phyloP scores from a whole-genome alignment of 495 filamentous ascomycete genomes.

The Chaetomium tenue region DNA sequence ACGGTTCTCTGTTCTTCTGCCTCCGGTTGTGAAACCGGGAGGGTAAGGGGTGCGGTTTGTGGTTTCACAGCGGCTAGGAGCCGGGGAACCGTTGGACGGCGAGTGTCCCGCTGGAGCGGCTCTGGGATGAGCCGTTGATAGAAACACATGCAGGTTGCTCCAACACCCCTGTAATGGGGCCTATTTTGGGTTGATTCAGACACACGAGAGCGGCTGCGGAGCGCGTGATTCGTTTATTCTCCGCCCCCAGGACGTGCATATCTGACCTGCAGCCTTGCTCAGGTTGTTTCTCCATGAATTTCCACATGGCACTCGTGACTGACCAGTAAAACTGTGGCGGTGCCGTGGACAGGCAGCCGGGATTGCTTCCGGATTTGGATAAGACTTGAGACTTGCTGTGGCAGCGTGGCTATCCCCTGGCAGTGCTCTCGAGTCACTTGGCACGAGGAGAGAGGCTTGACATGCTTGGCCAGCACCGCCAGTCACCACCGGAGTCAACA shows the following conservation, averaged over 20 bases:
- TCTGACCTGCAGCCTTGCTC: too few species aligned
- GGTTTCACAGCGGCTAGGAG: neutral
- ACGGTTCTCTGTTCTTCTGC: neutral
- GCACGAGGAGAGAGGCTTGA: too few species aligned
- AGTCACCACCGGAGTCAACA: too few species aligned
- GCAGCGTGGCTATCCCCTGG: too few species aligned
- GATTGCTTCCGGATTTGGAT: too few species aligned
- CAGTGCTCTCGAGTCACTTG: too few species aligned
- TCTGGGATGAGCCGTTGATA: neutral
- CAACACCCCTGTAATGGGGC: neutral
- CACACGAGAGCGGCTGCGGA: neutral
- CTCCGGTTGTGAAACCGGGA: conserved; percentile 1
- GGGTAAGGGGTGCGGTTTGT: conserved; percentile 4
- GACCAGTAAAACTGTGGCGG: neutral
- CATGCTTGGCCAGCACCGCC: too few species aligned
- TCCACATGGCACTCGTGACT: neutral
- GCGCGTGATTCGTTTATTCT: neutral
- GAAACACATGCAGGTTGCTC: neutral
- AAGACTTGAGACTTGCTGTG: too few species aligned
- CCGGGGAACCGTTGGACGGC: neutral
- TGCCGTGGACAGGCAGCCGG: neutral
- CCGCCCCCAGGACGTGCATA: too few species aligned
- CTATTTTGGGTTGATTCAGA: conserved; percentile 2
- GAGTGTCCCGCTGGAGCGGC: neutral
- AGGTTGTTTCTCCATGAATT: neutral